Percentiles rank a stretch among this genome's conserved stretches.
Evolutionary conservation across 1,139 yeast genomes (phyloP).

Genomic region (Hyphopichia fennica): DNA sequence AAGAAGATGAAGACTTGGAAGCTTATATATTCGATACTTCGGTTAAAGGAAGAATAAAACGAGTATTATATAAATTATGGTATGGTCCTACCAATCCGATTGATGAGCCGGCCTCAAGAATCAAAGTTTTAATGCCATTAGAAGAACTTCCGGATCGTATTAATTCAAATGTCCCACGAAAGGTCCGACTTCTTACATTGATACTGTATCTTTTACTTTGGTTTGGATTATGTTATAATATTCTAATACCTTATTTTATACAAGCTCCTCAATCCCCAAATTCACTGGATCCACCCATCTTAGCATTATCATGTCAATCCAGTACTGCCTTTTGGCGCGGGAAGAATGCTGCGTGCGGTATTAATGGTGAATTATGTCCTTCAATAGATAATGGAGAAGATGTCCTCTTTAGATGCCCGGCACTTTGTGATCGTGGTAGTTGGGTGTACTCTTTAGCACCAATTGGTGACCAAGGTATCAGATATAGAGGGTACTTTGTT

Average conservation of each 20-base stretch:
- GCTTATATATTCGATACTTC: background rate
- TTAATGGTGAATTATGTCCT: constrained; percentile 64
- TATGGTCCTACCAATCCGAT: constrained; percentile 50
- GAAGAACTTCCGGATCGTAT: constrained; percentile 48
- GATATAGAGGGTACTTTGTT: constrained; percentile 70
- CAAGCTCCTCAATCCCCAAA: constrained; percentile 27
- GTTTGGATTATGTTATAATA: constrained; percentile 27
- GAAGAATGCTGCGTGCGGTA: constrained; percentile 73
- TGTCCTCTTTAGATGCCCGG: constrained; percentile 77
- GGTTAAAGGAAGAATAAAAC: background rate
- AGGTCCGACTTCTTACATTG: constrained; percentile 29
- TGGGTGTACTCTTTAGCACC: constrained; percentile 78
- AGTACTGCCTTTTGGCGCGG: constrained; percentile 63
- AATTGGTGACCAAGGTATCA: constrained; percentile 66
- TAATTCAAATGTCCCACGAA: constrained; percentile 23
- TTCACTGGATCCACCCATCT: constrained; percentile 23
- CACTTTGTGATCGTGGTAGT: constrained; percentile 77
- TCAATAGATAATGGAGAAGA: constrained; percentile 39
- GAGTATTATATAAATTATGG: constrained; percentile 30
- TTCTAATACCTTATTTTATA: constrained; percentile 41
- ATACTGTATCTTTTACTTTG: constrained; percentile 37
- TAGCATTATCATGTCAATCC: constrained; percentile 42
- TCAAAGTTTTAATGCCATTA: constrained; percentile 23
- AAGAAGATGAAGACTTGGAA: background rate
- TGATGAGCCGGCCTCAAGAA: constrained; percentile 49